Evolutionary conservation across 2,329 filamentous ascomycete genomes (phyloP).

Genomic region (Tolypocladium tundrense): DNA sequence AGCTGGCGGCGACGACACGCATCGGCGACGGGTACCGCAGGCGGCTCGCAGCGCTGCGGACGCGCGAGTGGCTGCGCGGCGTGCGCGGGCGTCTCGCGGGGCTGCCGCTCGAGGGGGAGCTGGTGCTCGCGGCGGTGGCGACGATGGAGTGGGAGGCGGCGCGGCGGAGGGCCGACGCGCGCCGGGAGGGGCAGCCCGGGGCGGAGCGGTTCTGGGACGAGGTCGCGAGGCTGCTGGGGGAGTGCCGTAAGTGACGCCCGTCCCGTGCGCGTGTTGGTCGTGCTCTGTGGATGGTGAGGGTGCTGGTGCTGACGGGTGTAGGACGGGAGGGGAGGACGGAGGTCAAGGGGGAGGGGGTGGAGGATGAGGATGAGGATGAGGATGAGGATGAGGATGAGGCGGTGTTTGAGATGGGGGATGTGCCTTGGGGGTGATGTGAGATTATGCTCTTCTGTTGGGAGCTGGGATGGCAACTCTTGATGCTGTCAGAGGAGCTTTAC

Average conservation of each 20-base stretch:
- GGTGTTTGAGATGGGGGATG: not conserved
- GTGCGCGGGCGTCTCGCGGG: not conserved
- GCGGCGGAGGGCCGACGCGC: not conserved
- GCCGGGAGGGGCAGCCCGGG: not conserved
- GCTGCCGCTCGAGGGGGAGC: not conserved
- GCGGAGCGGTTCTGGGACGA: not conserved
- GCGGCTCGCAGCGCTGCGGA: not conserved
- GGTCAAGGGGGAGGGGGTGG: not conserved
- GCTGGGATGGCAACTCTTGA: no score
- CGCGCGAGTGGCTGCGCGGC: not conserved
- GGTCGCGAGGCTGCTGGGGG: not conserved
- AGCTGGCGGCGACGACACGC: not conserved
- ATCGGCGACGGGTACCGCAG: not conserved
- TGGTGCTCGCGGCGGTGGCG: not conserved
- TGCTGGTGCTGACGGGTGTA: no score
- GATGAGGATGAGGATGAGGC: not conserved
- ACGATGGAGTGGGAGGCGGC: not conserved
- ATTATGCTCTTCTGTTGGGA: no score
- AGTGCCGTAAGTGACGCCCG: not conserved
- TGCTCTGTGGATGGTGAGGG: no score
- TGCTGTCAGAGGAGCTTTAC: no score
- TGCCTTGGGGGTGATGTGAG: no score
- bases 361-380: no score
- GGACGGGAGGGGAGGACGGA: no score
- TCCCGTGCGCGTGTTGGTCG: no score